A percentile compares a stretch with the other conserved stretches of the same genome.
Conservation (phyloP, 371 early-diverging fungal species). For the Sanchytrium tribonematis region DNA sequence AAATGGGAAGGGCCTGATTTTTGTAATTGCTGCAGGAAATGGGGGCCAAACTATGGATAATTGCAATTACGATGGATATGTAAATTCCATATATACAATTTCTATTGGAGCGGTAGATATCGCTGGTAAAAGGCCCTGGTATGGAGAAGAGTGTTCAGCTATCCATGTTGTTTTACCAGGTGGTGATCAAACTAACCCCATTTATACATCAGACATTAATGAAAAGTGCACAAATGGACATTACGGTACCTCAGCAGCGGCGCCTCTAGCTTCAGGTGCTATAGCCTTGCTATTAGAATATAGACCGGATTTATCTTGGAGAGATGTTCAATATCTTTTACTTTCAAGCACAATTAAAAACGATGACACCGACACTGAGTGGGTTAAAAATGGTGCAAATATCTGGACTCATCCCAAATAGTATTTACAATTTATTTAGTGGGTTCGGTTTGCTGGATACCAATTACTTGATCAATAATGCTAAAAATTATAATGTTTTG, state of each 20-base stretch:
- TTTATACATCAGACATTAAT: background rate
- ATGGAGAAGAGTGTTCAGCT: conserved; percentile 70
- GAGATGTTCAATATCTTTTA: conserved; percentile 1
- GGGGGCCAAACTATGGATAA: conserved; percentile 29
- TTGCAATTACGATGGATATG: conserved; percentile 84
- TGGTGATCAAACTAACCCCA: conserved; percentile 11
- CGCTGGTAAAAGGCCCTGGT: conserved; percentile 37
- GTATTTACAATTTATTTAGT: no score
- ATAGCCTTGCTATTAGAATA: background rate
- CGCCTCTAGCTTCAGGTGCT: background rate
- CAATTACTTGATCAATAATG: background rate
- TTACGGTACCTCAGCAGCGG: conserved; percentile 1
- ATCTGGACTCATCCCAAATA: background rate
- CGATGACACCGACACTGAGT: background rate
- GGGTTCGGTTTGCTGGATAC: background rate
- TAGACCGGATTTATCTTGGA: background rate
- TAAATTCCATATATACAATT: conserved; percentile 75
- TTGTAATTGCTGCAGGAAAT: conserved; percentile 82
- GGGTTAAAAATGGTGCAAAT: background rate
- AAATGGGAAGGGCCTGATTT: conserved; percentile 53
- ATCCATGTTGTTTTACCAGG: conserved; percentile 63
- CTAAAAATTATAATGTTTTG: background rate
- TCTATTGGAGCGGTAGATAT: conserved; percentile 70
- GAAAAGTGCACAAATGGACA: background rate
- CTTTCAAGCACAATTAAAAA: background rate